These are phyloP conservation scores for Yamadazyma sp. DNA, from an alignment of 1,139 yeast genomes.

Conservation along the genomic window DNA sequence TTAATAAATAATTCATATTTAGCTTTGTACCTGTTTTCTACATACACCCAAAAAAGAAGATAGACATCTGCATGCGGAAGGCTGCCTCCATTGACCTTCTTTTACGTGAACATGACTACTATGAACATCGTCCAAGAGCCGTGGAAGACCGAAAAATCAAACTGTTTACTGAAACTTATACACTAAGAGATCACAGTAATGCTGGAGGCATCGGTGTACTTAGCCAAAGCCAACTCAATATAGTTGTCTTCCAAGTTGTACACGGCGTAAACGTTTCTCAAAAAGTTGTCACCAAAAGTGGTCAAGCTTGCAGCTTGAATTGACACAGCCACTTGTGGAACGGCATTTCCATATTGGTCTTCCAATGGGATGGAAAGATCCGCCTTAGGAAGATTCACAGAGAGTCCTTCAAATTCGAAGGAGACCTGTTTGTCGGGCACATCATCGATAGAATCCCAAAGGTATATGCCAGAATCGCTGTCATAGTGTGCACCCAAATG, in stretches of 20 bases:
- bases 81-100: too few relatives aligned
- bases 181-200: constrained; percentile 18
- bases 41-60: too few relatives aligned
- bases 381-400: constrained; percentile 27
- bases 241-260: constrained; percentile 67
- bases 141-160: too few relatives aligned
- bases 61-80: too few relatives aligned
- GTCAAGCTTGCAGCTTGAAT: constrained; percentile 13
- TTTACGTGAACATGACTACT: too few relatives aligned
- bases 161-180: too few relatives aligned
- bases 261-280: constrained; percentile 73
- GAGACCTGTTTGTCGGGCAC: constrained; percentile 20
- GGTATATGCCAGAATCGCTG: constrained; percentile 10
- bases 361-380: constrained; percentile 7
- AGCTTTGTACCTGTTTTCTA: too few relatives aligned
- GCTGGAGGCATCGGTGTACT: constrained; percentile 33
- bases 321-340: constrained; percentile 16
- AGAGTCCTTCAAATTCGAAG: constrained; percentile 36
- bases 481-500: constrained; percentile 8
- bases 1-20: too few relatives aligned
- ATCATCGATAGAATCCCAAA: constrained; percentile 6
- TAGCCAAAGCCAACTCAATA: constrained; percentile 70
- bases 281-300: constrained; percentile 69
- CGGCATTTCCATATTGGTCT: constrained; percentile 5
- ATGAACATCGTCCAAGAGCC: too few relatives aligned